Percentiles rank a stretch among this genome's conserved stretches.
Conservation (phyloP, 345 rosid species). For the Brassica carinata region DNA sequence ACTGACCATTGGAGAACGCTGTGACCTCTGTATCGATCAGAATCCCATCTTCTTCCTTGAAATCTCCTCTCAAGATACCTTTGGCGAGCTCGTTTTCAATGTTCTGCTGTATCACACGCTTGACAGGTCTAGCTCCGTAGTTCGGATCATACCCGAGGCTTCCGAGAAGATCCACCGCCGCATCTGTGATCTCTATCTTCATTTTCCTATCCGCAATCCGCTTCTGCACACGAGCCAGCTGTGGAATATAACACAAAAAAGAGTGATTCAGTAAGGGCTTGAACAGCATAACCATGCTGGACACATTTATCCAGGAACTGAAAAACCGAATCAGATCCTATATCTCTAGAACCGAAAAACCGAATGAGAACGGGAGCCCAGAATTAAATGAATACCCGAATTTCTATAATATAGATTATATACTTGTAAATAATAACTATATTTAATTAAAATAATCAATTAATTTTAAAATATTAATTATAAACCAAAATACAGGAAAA, state of each 20-base stretch:
- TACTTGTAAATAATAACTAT: too few species aligned
- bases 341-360: too few species aligned
- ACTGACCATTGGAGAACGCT: slow-evolving; percentile 71
- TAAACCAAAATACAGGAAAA: too few species aligned
- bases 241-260: too few species aligned
- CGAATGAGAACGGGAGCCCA: too few species aligned
- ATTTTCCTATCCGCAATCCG: slow-evolving; percentile 88
- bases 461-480: too few species aligned
- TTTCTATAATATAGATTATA: too few species aligned
- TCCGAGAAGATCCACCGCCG: slow-evolving; percentile 78
- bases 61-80: slow-evolving; percentile 91
- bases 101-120: slow-evolving; percentile 93
- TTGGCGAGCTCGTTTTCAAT: slow-evolving; percentile 95
- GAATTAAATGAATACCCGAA: too few species aligned
- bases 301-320: neutral
- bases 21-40: slow-evolving; percentile 72
- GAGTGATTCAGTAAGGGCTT: too few species aligned
- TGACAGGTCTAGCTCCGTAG: slow-evolving; percentile 98
- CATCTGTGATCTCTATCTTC: slow-evolving; percentile 68
- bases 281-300: slow-evolving; percentile 46
- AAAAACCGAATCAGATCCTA: too few species aligned
- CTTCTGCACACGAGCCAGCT: slow-evolving; percentile 92
- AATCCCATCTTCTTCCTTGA: slow-evolving; percentile 77
- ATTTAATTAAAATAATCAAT: too few species aligned
- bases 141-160: slow-evolving; percentile 69